Percentiles rank a stretch among this genome's conserved stretches.
Evolutionary conservation across 805 yeast species (phyloP).

Genomic region (Kodamaea kakaduensis): DNA sequence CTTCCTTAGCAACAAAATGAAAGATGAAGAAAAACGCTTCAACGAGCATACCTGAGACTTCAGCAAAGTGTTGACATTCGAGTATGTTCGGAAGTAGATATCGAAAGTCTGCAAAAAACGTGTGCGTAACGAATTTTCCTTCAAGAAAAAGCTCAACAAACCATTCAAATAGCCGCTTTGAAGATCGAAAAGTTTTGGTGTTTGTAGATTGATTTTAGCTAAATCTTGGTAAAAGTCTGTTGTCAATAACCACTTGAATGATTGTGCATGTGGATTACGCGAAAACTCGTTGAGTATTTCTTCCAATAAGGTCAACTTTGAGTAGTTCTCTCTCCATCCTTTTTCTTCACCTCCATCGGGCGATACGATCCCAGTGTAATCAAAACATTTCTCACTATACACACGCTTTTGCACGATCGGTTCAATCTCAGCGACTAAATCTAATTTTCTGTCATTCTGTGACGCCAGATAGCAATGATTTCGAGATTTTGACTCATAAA

Average conservation of each 20-base stretch:
- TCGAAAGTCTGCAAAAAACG: neutral
- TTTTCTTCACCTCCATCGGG: too few relatives aligned
- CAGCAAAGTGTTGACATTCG: neutral
- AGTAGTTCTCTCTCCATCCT: too few relatives aligned
- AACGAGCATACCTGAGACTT: slow-evolving; percentile 1
- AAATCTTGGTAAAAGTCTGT: slow-evolving; percentile 5
- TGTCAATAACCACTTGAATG: neutral
- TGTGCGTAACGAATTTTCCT: neutral
- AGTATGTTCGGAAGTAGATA: neutral
- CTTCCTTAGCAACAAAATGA: neutral
- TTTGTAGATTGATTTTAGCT: neutral
- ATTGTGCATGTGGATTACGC: slow-evolving; percentile 1
- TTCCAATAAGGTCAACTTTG: too few relatives aligned
- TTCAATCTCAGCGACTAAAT: too few relatives aligned
- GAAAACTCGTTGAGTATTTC: too few relatives aligned
- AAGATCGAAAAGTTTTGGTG: slow-evolving; percentile 1
- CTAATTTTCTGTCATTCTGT: too few relatives aligned
- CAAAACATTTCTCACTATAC: too few relatives aligned
- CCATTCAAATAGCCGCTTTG: slow-evolving; percentile 6
- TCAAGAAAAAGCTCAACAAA: slow-evolving; percentile 5
- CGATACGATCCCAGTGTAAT: too few relatives aligned
- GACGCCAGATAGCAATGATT: too few relatives aligned
- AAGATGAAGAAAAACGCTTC: slow-evolving; percentile 1
- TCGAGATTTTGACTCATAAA: too few relatives aligned
- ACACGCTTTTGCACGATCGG: too few relatives aligned